Conservation (phyloP, 1,284 basidiomycete species). For the Microbotryum silenes-acaulis region DNA sequence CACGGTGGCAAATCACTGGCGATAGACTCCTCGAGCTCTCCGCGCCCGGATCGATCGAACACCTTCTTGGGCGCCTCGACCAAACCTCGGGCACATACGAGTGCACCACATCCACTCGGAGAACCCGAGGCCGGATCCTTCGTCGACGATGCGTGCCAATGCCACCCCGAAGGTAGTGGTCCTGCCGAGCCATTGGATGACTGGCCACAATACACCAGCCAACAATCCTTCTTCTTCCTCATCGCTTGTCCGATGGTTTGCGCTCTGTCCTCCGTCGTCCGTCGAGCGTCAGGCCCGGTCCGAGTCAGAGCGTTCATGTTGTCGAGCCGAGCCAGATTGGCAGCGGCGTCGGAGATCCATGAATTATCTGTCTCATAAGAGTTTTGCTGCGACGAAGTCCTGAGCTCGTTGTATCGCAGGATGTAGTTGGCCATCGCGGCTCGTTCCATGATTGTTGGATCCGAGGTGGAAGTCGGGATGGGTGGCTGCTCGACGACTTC, state of each 20-base stretch:
- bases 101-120: constrained; percentile 14
- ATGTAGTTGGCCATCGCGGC: not conserved
- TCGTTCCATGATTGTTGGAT: not conserved
- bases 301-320: not conserved
- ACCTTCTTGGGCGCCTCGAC: constrained; percentile 10
- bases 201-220: constrained; percentile 22
- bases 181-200: not conserved
- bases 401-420: not conserved
- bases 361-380: not conserved
- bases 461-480: too few species aligned
- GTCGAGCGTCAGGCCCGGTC: not conserved
- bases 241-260: constrained; percentile 17
- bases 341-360: not conserved
- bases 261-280: constrained; percentile 11
- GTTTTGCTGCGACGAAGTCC: not conserved
- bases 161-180: not conserved
- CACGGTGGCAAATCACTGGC: constrained; percentile 14
- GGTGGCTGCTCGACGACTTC: too few species aligned
- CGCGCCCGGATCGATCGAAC: not conserved
- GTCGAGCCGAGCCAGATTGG: not conserved
- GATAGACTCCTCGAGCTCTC: not conserved
- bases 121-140: not conserved
- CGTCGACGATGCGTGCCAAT: not conserved
- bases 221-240: constrained; percentile 15
- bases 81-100: constrained; percentile 17